Evolutionary conservation across 306 rosid genomes (phyloP).

Genomic region (Quercus bicolor): DNA sequence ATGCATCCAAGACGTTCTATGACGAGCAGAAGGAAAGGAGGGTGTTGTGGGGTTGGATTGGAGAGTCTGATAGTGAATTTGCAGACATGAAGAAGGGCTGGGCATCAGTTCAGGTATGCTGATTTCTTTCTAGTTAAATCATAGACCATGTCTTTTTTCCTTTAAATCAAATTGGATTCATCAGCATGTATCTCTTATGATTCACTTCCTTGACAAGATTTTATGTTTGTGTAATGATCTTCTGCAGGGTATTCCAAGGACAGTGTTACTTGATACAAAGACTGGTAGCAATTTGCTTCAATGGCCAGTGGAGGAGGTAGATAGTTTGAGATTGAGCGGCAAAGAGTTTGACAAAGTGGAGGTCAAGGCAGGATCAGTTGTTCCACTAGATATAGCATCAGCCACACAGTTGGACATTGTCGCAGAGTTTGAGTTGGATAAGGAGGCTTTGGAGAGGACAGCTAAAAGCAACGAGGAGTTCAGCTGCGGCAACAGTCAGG

Average conservation of each 20-base stretch:
- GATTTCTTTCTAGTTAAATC: not conserved
- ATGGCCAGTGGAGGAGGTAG: constrained; percentile 83
- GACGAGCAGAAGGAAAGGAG: constrained; percentile 57
- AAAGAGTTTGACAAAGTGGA: constrained; percentile 40
- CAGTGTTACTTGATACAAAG: constrained; percentile 57
- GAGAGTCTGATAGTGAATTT: constrained; percentile 78
- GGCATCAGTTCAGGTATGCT: constrained; percentile 75
- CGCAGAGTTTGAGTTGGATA: constrained; percentile 76
- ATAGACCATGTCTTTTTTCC: not conserved
- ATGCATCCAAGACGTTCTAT: constrained; percentile 80
- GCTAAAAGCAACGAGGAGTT: constrained; percentile 35
- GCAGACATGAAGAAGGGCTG: constrained; percentile 81
- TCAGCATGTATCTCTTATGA: not conserved
- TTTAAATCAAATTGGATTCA: not conserved
- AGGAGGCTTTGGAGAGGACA: constrained; percentile 47
- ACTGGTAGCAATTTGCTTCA: constrained; percentile 69
- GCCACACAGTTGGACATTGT: constrained; percentile 85
- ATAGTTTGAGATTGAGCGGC: constrained; percentile 56
- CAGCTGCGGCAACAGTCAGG: constrained; percentile 55
- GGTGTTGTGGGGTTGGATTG: constrained; percentile 93
- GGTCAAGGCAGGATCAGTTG: constrained; percentile 56
- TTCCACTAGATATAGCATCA: constrained; percentile 53
- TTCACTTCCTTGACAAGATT: not conserved
- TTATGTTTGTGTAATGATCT: not conserved
- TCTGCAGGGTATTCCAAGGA: constrained; percentile 73